Conservation (phyloP, 305 asterid species). For the Euphrasia arctica region DNA sequence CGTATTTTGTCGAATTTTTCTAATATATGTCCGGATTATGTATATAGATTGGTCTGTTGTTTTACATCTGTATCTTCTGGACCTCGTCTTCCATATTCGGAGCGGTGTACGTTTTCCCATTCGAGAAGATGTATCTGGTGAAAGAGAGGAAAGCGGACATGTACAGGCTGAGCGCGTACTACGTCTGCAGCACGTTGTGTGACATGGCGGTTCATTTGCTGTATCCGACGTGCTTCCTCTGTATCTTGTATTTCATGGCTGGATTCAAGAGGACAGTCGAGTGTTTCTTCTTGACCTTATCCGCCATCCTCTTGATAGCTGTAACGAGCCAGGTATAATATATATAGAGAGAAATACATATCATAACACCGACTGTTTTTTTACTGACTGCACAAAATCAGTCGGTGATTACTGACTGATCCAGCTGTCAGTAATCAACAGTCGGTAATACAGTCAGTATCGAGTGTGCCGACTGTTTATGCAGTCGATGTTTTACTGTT, state of each 20-base stretch:
- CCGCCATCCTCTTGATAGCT: constrained; percentile 55
- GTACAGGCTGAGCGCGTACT: constrained; percentile 90
- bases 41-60: constrained; percentile 71
- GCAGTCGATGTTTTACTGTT: no score
- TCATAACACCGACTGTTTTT: constrained; percentile 19
- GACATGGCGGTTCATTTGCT: constrained; percentile 83
- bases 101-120: constrained; percentile 88
- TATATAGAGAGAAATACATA: not conserved
- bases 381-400: no score
- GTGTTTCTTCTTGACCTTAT: constrained; percentile 70
- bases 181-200: constrained; percentile 75
- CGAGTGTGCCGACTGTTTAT: no score
- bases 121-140: constrained; percentile 81
- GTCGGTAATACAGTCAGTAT: no score
- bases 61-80: constrained; percentile 95
- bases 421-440: no score
- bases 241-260: constrained; percentile 88
- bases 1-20: no score
- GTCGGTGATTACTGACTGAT: no score
- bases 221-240: constrained; percentile 75
- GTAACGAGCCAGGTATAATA: constrained; percentile 72
- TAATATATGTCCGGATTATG: constrained; percentile 4
- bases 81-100: constrained; percentile 88
- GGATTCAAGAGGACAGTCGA: constrained; percentile 69
- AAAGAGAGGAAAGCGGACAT: constrained; percentile 86